Conservation (phyloP, 805 yeast genomes). For the Wickerhamomyces sydowiorum region DNA sequence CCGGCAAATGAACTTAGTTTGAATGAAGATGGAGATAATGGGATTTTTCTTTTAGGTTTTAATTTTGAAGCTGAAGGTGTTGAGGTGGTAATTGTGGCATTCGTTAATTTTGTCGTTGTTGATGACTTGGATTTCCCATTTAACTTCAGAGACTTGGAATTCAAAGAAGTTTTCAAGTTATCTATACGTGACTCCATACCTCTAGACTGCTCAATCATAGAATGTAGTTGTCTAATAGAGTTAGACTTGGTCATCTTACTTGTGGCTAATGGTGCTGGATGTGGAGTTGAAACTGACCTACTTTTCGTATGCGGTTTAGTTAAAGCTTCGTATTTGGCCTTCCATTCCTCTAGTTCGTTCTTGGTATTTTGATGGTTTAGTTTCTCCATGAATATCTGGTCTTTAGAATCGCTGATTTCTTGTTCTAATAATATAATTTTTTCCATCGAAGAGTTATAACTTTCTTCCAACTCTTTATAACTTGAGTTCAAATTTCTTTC, state of each 20-base stretch:
- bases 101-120: slow-evolving; percentile 17
- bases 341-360: slow-evolving; percentile 18
- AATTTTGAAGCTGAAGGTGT: slow-evolving; percentile 12
- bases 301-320: neutral
- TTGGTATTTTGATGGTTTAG: slow-evolving; percentile 22
- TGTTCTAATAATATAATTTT: slow-evolving; percentile 32
- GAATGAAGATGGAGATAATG: slow-evolving; percentile 21
- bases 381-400: slow-evolving; percentile 20
- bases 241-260: slow-evolving; percentile 18
- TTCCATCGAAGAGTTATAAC: slow-evolving; percentile 31
- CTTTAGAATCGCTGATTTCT: slow-evolving; percentile 27
- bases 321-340: slow-evolving; percentile 4
- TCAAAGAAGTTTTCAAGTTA: slow-evolving; percentile 19
- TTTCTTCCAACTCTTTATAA: slow-evolving; percentile 28
- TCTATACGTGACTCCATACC: slow-evolving; percentile 24
- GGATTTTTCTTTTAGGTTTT: slow-evolving; percentile 10
- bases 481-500: slow-evolving; percentile 30
- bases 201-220: slow-evolving; percentile 24
- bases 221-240: slow-evolving; percentile 24
- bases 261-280: neutral
- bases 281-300: neutral
- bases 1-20: slow-evolving; percentile 16
- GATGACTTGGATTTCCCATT: slow-evolving; percentile 10
- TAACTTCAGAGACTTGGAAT: slow-evolving; percentile 7
- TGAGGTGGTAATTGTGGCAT: slow-evolving; percentile 15